phyloP scores from a whole-genome alignment of 1,284 basidiomycete species.

The Baeospora myosura region DNA sequence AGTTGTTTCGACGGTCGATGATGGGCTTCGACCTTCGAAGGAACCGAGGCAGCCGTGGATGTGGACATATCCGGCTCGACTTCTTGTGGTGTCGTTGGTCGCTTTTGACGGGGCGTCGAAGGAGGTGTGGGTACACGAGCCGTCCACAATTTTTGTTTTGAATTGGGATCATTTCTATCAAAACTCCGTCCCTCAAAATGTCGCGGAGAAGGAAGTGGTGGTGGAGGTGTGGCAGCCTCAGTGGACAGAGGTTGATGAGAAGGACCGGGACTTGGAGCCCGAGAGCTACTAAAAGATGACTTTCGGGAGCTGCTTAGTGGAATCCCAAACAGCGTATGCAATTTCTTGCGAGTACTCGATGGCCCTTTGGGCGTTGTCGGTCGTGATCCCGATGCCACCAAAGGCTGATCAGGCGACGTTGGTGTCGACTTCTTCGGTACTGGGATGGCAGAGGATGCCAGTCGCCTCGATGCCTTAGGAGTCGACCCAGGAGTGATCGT shows the following conservation, averaged over 20 bases:
- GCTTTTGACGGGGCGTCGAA: too few relatives aligned
- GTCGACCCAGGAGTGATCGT: too few relatives aligned
- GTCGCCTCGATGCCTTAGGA: too few relatives aligned
- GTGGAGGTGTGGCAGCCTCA: conserved; percentile 4
- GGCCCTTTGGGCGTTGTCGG: conserved; percentile 24
- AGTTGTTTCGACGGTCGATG: not conserved
- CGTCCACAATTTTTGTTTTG: not conserved
- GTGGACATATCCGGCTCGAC: not conserved
- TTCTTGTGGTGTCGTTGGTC: not conserved
- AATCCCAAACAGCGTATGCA: conserved; percentile 48
- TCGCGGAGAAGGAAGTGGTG: not conserved
- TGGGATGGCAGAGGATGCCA: conserved; percentile 20
- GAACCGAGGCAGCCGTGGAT: not conserved
- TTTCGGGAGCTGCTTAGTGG: too few relatives aligned
- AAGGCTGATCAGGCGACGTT: conserved; percentile 8
- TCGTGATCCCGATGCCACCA: conserved; percentile 13
- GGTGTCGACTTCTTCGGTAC: conserved; percentile 6
- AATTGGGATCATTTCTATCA: too few relatives aligned
- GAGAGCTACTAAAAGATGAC: conserved; percentile 31
- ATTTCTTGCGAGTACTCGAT: conserved; percentile 28
- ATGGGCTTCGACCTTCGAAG: not conserved
- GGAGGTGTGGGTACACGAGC: not conserved
- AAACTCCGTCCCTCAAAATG: too few relatives aligned
- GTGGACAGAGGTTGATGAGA: conserved; percentile 14
- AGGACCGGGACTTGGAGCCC: conserved; percentile 25